phyloP scores from a whole-genome alignment of 2,329 filamentous ascomycete species.

The Bipolaris victoriae region DNA sequence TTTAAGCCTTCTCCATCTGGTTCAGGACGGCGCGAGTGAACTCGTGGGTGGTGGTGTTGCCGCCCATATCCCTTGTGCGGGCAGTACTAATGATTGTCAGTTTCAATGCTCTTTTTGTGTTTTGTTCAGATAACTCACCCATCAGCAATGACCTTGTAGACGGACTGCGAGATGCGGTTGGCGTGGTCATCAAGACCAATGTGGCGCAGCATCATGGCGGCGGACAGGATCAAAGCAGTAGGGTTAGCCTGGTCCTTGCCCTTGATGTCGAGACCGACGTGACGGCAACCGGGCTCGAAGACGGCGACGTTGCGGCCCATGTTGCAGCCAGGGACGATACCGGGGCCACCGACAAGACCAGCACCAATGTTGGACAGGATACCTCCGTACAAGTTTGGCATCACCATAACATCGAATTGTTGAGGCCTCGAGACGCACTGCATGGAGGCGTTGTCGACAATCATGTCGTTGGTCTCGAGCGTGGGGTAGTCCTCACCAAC shows the following conservation, averaged over 20 bases:
- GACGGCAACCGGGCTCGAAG: slow-evolving; percentile 98
- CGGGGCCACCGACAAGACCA: slow-evolving; percentile 93
- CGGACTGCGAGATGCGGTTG: slow-evolving; percentile 93
- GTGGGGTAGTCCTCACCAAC: slow-evolving; percentile 95
- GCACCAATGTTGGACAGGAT: slow-evolving; percentile 99
- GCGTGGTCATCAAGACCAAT: slow-evolving; percentile 97
- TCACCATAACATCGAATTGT: slow-evolving; percentile 99
- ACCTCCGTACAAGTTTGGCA: slow-evolving; percentile 98
- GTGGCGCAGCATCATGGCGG: slow-evolving; percentile 96
- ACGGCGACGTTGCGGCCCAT: slow-evolving; percentile 98
- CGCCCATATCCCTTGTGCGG: slow-evolving; percentile 96
- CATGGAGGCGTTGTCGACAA: slow-evolving; percentile 99
- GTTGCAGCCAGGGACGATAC: slow-evolving; percentile 98
- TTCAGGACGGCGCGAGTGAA: slow-evolving; percentile 94
- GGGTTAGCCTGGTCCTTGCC: slow-evolving; percentile 99
- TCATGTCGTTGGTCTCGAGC: slow-evolving; percentile 98
- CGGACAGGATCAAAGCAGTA: slow-evolving; percentile 91
- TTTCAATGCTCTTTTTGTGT: not conserved
- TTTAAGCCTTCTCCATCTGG: slow-evolving; percentile 77
- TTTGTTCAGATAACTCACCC: slow-evolving; percentile 64
- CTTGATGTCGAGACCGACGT: slow-evolving; percentile 99
- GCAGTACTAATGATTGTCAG: slow-evolving; percentile 67
- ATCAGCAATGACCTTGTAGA: slow-evolving; percentile 83
- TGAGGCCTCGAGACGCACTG: slow-evolving; percentile 95
- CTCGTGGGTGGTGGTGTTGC: slow-evolving; percentile 84